Conservation (phyloP, 257 asterid genomes). For the Cynanchum wilfordii region DNA sequence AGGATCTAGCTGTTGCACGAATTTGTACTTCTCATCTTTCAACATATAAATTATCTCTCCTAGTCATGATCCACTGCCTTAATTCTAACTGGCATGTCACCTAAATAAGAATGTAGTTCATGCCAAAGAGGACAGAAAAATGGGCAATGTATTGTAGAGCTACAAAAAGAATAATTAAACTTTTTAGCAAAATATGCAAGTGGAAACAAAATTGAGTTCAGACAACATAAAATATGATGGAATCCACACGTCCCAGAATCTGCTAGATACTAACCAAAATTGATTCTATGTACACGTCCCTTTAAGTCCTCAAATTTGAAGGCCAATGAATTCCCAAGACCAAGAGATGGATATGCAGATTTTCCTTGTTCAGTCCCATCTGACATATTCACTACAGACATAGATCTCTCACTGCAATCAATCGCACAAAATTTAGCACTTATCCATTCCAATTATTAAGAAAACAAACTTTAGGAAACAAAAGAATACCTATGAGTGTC, state of each 20-base stretch:
- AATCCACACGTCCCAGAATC: background rate
- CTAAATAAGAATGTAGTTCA: background rate
- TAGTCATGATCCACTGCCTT: background rate
- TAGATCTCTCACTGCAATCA: constrained; percentile 70
- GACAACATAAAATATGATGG: background rate
- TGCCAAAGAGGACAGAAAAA: background rate
- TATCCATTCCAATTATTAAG: background rate
- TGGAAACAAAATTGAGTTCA: background rate
- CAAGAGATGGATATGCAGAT: constrained; percentile 64
- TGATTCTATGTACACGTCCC: constrained; percentile 76
- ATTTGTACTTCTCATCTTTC: background rate
- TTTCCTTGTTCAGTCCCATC: constrained; percentile 57
- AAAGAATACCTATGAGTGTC: constrained; percentile 60
- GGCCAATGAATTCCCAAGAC: constrained; percentile 70
- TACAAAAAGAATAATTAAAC: background rate
- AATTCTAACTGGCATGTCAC: background rate
- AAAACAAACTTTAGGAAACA: background rate
- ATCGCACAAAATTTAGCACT: background rate
- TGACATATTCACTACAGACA: constrained; percentile 54
- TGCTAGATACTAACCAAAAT: constrained; percentile 53
- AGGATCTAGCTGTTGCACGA: background rate
- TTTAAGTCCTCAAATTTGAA: constrained; percentile 75
- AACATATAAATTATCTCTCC: background rate
- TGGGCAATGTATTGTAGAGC: background rate
- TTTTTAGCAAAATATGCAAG: background rate